Evolutionary conservation across 768 basidiomycete species (phyloP).

Genomic region (Suillus brevipes): DNA sequence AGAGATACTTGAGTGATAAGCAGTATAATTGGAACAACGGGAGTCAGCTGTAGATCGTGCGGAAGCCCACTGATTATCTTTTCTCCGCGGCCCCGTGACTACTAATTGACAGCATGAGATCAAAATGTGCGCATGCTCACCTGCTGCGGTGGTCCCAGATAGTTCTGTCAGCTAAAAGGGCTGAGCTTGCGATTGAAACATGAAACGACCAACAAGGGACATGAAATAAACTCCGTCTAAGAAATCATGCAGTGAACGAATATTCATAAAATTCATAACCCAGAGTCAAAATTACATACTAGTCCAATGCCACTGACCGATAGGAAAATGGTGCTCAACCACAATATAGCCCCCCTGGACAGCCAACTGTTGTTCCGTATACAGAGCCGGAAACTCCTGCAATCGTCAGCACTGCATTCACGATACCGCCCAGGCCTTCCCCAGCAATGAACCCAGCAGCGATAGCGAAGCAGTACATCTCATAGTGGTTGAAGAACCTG

Average conservation of each 20-base stretch:
- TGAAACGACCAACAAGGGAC: background rate
- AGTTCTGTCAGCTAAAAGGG: background rate
- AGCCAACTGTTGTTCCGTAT: constrained; percentile 31
- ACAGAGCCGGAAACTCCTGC: constrained; percentile 27
- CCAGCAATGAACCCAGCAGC: constrained; percentile 43
- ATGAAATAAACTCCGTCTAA: background rate
- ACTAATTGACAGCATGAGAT: background rate
- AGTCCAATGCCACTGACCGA: background rate
- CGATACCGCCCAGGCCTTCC: constrained; percentile 40
- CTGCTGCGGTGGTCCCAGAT: background rate
- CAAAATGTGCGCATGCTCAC: background rate
- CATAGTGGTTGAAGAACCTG: constrained; percentile 11
- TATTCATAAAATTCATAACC: background rate
- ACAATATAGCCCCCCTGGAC: constrained; percentile 30
- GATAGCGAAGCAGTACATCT: constrained; percentile 35
- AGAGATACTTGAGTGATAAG: background rate
- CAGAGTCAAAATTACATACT: background rate
- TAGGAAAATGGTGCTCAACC: constrained; percentile 16
- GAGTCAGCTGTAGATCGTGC: background rate
- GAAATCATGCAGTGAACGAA: background rate
- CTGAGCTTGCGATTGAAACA: background rate
- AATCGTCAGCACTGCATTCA: constrained; percentile 32
- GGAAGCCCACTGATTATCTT: background rate
- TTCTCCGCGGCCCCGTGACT: background rate
- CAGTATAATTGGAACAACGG: background rate